These are phyloP conservation scores for Pythium coloratum DNA, from an alignment of 352 stramenopile species.

Conservation along the genomic window DNA sequence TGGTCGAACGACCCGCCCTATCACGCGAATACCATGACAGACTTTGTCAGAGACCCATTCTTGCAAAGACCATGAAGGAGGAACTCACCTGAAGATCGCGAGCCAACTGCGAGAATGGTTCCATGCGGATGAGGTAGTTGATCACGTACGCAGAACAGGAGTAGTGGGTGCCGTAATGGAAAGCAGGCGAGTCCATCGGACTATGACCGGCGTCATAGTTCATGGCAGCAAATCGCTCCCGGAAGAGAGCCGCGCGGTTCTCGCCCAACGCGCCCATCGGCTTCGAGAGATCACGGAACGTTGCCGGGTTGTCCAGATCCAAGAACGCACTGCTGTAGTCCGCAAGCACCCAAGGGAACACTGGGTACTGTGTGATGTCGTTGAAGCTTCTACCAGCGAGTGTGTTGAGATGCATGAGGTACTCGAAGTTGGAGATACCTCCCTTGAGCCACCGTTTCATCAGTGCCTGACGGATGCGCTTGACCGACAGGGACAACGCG, in stretches of 20 bases:
- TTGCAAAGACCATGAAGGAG: neutral
- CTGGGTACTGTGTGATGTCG: slow-evolving; percentile 98
- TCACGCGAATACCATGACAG: neutral
- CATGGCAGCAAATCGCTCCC: slow-evolving; percentile 80
- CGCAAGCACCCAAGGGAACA: slow-evolving; percentile 95
- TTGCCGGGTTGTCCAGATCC: slow-evolving; percentile 74
- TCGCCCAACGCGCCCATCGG: slow-evolving; percentile 93
- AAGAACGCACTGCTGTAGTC: slow-evolving; percentile 89
- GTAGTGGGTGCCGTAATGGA: slow-evolving; percentile 98
- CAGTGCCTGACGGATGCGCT: slow-evolving; percentile 63
- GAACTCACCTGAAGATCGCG: slow-evolving; percentile 51
- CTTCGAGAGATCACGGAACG: slow-evolving; percentile 92
- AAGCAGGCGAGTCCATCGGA: slow-evolving; percentile 80
- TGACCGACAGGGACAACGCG: slow-evolving; percentile 59
- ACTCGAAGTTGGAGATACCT: slow-evolving; percentile 92
- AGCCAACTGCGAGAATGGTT: slow-evolving; percentile 82
- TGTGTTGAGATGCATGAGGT: slow-evolving; percentile 96
- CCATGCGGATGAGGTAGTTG: slow-evolving; percentile 95
- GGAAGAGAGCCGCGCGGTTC: slow-evolving; percentile 82
- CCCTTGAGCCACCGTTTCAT: slow-evolving; percentile 76
- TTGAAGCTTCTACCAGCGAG: slow-evolving; percentile 96
- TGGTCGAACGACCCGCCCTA: slow-evolving; percentile 90
- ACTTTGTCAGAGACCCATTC: neutral
- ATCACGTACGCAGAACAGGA: slow-evolving; percentile 95
- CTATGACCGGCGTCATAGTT: slow-evolving; percentile 41